phyloP scores from a whole-genome alignment of 768 basidiomycete species.

The Saitozyma sp. region DNA sequence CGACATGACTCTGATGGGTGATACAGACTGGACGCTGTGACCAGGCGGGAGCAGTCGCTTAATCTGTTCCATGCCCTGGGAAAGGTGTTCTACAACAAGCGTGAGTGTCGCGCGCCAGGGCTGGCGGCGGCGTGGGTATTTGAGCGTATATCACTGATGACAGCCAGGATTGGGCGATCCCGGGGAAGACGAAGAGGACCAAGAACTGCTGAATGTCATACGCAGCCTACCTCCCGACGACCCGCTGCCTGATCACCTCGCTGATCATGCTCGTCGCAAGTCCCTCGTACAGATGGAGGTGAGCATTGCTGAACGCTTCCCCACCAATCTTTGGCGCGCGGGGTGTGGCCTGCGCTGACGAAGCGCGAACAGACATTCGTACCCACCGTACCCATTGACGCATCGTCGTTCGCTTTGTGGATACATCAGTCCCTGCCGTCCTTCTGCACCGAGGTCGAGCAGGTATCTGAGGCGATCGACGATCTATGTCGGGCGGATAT shows the following conservation, averaged over 20 bases:
- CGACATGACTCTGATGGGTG: neutral
- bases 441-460: constrained; percentile 75
- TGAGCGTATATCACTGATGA: neutral
- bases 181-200: constrained; percentile 65
- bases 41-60: constrained; percentile 79
- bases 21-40: constrained; percentile 68
- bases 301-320: constrained; percentile 6
- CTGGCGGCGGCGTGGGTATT: neutral
- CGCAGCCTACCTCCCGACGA: constrained; percentile 59
- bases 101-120: constrained; percentile 56
- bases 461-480: constrained; percentile 52
- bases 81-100: constrained; percentile 91
- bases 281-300: constrained; percentile 80
- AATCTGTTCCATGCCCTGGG: constrained; percentile 90
- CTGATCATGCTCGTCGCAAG: constrained; percentile 63
- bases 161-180: constrained; percentile 44
- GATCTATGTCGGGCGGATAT: constrained; percentile 46
- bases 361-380: constrained; percentile 23
- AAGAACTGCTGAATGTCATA: constrained; percentile 62
- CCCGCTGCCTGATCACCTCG: constrained; percentile 63
- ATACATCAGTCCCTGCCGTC: constrained; percentile 90
- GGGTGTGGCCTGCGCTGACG: constrained; percentile 6
- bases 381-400: constrained; percentile 69
- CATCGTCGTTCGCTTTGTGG: constrained; percentile 82
- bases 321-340: constrained; percentile 57